These are phyloP conservation scores for Candida multigemmis DNA, from an alignment of 805 yeast species.

Conservation along the genomic window DNA sequence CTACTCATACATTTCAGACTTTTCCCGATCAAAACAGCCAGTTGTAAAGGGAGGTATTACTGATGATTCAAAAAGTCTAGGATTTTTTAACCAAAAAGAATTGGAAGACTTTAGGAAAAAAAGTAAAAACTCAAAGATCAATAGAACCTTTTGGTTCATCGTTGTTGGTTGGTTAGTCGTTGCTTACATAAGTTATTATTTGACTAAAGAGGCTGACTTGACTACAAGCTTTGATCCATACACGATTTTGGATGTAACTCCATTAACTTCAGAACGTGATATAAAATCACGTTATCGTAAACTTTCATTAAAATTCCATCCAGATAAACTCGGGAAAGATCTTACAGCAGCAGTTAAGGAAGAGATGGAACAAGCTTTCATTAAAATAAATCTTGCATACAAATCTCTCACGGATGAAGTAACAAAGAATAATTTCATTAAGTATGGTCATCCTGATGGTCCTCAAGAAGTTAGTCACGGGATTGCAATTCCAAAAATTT, in stretches of 20 bases:
- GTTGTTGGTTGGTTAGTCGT: constrained; percentile 57
- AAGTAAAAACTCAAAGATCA: constrained; percentile 24
- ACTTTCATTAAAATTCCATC: constrained; percentile 82
- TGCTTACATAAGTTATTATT: constrained; percentile 24
- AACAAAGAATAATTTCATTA: constrained; percentile 70
- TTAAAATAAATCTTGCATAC: constrained; percentile 83
- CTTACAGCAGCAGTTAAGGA: constrained; percentile 46
- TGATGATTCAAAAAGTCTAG: constrained; percentile 25
- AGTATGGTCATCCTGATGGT: constrained; percentile 97
- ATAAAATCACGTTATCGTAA: constrained; percentile 79
- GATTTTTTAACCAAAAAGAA: constrained; percentile 14
- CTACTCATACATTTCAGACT: no score
- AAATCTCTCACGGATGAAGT: constrained; percentile 89
- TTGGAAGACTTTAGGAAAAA: constrained; percentile 16
- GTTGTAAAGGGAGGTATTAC: no score
- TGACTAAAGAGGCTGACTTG: constrained; percentile 37
- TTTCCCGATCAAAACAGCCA: no score
- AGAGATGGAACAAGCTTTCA: constrained; percentile 66
- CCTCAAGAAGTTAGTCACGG: constrained; percentile 88
- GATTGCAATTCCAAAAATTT: constrained; percentile 86
- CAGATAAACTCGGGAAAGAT: constrained; percentile 76
- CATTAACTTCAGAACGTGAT: constrained; percentile 61
- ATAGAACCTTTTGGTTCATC: constrained; percentile 22
- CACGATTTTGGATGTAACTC: constrained; percentile 67
- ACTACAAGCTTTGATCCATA: constrained; percentile 77